Base-by-base conservation (phyloP, 805 yeast genomes). In the Isabelozyma gotoi region DNA sequence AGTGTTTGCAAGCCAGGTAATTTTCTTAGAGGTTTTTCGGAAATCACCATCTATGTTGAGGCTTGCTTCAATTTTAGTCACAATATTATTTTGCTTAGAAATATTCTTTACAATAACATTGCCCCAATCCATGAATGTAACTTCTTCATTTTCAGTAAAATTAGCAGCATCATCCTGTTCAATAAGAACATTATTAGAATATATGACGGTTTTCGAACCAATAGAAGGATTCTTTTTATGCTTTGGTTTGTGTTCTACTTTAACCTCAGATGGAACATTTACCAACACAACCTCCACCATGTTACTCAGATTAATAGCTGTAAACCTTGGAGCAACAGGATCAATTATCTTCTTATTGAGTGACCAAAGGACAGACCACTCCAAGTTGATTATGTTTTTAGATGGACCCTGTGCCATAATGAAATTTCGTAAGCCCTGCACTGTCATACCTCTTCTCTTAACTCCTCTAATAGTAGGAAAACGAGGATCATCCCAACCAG, bases 391-490 rank as follows among this genome's bases (percentile, higher is more conserved):
- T 60, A 94, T 90, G 75, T 94, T 94, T 74, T 85, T 89, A 38
- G 98, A 92, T 33, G 99, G 99, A 59, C 99, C 99, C 75, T 94
- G 98, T 40, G 96, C 80, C 49, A 94, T 76, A 53, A 94, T 87
- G 59, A 94, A 94, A 77, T 88, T 87, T 70, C 92, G 82, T 67
- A 94, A 81, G 53, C 98, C 99, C 74, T 94, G 97, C 50, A 94
- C 95, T 33, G 97, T 83, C 99, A 94, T 94, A 76, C 99, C 99
- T 76, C 99, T 87, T 78, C 99, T 85, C 77, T 97, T 88, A 42
- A 92, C 97, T 76, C 99, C 99, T 70, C 98, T 85, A 33, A 94
- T 96, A 38, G 99, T 94, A 55, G 99, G 99, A 89, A 94, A 94
- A 68, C 99, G 81, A 57, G 99, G 99, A 68, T 94, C 99, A 62